Evolutionary conservation across 2,329 filamentous ascomycete species (phyloP), one percentile per base, ranked within the genome.

Genomic region (Colletotrichum camelliae): DNA sequence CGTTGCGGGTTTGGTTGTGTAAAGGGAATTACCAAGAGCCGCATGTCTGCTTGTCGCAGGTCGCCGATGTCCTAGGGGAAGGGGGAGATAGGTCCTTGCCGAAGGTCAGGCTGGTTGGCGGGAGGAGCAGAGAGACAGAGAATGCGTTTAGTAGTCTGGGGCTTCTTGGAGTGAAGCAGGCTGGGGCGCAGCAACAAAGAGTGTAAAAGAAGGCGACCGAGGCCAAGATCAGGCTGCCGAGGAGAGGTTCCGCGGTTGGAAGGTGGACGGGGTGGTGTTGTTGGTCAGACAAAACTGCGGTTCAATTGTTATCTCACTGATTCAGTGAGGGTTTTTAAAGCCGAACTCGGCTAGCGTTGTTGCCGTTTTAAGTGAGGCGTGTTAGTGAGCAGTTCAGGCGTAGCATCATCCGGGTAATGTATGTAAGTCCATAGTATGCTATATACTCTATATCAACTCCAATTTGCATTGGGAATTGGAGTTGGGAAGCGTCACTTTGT

Each of bases 11-110:
- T 37, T 15, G 33, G 35, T 27, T 60, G 48, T 21, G 65, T 64
- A 29, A 70, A 62, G 60, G 52, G 52, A 35, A 29, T 68, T 70
- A 76, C 74, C 71, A 76, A 74, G 74, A 76, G 71, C 29, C 74
- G 71, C 74, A 76, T 76, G 15, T 31, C 43, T 52, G 43, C 43
- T 52, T 7, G 6, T 52, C 71, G 60, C 48, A 66, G 33, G 66
- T 76, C 74, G 74, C 55, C 71, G 60, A 70, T 31, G 33, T 70
- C 66, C 66, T 70, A 16, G 21, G 2, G 64, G 55, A 57, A 16
- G 57, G 16, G 24, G 9, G 15, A 39, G 37, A 16, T 31, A 37
- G 8, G 52, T 39, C 33, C 18, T 57, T 16, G 52, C 21, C 37
- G 58, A 37, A 21, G n/a, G 58, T 21, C 18, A 33, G 58, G 43